A percentile compares a stretch with the other conserved stretches of the same genome.
Evolutionary conservation across 345 rosid genomes (phyloP).

Genomic region (Arabis alpina): DNA sequence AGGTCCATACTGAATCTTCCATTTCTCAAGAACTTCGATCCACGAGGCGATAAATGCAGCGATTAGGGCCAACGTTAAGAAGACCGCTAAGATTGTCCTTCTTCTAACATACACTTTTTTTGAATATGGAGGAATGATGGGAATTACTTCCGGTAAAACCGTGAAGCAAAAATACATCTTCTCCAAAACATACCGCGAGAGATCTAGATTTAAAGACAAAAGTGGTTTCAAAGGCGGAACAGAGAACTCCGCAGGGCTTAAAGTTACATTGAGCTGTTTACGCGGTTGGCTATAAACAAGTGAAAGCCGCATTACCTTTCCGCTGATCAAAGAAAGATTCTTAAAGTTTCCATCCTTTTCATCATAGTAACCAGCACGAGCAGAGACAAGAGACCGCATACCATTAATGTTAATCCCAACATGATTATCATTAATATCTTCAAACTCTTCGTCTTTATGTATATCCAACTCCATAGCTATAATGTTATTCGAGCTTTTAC

Average conservation of each 20-base stretch:
- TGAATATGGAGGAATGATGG: slow-evolving; percentile 61
- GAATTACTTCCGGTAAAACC: slow-evolving; percentile 45
- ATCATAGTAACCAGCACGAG: slow-evolving; percentile 51
- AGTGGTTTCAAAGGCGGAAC: slow-evolving; percentile 43
- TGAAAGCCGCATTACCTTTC: slow-evolving; percentile 49
- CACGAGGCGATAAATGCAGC: slow-evolving; percentile 30
- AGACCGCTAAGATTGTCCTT: slow-evolving; percentile 35
- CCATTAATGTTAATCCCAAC: slow-evolving; percentile 62
- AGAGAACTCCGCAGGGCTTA: slow-evolving; percentile 45
- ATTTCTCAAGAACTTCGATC: slow-evolving; percentile 48
- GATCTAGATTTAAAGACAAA: slow-evolving; percentile 52
- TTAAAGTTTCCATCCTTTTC: slow-evolving; percentile 27
- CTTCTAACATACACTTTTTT: slow-evolving; percentile 32
- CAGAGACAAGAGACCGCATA: slow-evolving; percentile 42
- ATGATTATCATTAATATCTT: slow-evolving; percentile 56
- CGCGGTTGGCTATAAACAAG: slow-evolving; percentile 53
- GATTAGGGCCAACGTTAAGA: slow-evolving; percentile 15
- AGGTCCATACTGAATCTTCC: slow-evolving; percentile 60
- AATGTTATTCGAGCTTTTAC: slow-evolving; percentile 50
- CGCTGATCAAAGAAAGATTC: slow-evolving; percentile 36
- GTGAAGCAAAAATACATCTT: slow-evolving; percentile 64
- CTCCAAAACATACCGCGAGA: slow-evolving; percentile 46
- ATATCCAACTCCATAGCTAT: slow-evolving; percentile 67
- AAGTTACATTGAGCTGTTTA: slow-evolving; percentile 50
- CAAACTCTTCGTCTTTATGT: slow-evolving; percentile 44